Conservation (phyloP, 192 early-diverging fungal species). For the Dissophora globulifera region DNA sequence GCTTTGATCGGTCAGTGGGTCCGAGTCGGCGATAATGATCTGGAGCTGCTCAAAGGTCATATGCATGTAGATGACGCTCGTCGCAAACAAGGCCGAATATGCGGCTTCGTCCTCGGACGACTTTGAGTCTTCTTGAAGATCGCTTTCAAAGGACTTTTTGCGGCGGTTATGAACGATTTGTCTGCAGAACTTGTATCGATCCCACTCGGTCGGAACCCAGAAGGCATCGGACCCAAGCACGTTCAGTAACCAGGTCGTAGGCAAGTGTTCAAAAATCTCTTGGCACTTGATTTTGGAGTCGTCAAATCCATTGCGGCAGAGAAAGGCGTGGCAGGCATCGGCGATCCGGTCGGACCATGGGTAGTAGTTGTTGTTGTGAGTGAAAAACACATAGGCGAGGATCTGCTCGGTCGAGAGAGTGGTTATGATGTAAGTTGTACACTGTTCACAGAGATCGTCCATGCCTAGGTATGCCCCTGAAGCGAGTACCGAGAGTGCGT, state of each 20-base stretch:
- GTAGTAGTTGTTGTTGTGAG: constrained; percentile 53
- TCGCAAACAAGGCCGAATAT: constrained; percentile 50
- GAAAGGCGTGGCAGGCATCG: constrained; percentile 60
- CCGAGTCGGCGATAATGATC: constrained; percentile 51
- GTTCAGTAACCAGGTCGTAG: constrained; percentile 55
- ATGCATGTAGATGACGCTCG: constrained; percentile 63
- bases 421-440: constrained; percentile 39
- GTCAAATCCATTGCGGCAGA: constrained; percentile 64
- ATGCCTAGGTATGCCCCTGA: constrained; percentile 61
- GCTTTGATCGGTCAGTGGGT: constrained; percentile 40
- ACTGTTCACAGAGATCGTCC: constrained; percentile 56
- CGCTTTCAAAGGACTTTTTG: not conserved
- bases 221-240: constrained; percentile 64
- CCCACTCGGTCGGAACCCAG: constrained; percentile 69
- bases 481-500: constrained; percentile 59
- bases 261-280: constrained; percentile 47
- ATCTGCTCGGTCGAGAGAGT: constrained; percentile 27
- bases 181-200: constrained; percentile 59
- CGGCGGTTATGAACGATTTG: constrained; percentile 43
- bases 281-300: constrained; percentile 44
- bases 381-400: constrained; percentile 55
- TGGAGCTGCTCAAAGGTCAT: constrained; percentile 65
- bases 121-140: no score
- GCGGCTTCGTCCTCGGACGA: constrained; percentile 24
- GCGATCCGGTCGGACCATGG: constrained; percentile 56